Evolutionary conservation across 2,329 filamentous ascomycete species (phyloP).

Genomic region (Pseudocercospora eumusae): DNA sequence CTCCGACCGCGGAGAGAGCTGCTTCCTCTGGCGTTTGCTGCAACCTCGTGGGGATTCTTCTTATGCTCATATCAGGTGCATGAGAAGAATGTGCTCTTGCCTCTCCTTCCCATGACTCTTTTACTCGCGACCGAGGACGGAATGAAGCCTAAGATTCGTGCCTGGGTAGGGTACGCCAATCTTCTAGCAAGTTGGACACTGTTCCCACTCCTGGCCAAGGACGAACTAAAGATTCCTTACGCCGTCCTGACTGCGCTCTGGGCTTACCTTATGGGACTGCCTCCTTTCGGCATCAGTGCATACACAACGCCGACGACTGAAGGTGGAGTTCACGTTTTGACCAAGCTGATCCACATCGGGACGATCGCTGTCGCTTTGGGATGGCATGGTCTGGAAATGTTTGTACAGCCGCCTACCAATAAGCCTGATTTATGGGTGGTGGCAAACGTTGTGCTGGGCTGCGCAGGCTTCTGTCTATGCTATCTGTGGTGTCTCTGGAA

Average conservation of each 20-base stretch:
- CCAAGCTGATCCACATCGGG: conserved; percentile 68
- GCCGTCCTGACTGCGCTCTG: conserved; percentile 81
- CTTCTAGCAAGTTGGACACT: conserved; percentile 87
- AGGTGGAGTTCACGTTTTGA: conserved; percentile 30
- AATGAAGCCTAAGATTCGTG: conserved; percentile 70
- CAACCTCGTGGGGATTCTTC: conserved; percentile 95
- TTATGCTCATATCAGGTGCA: conserved; percentile 97
- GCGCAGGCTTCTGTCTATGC: conserved; percentile 79
- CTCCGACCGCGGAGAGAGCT: conserved; percentile 73
- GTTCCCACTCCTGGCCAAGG: conserved; percentile 84
- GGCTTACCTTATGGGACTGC: conserved; percentile 86
- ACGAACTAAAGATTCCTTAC: conserved; percentile 83
- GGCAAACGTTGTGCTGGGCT: conserved; percentile 81
- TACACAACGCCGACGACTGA: conserved; percentile 49
- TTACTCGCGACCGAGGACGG: conserved; percentile 78
- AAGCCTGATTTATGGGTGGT: conserved; percentile 97
- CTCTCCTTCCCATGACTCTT: conserved; percentile 89
- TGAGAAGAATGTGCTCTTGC: conserved; percentile 93
- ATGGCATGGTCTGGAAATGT: conserved; percentile 78
- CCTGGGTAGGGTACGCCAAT: conserved; percentile 97
- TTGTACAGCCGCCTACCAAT: conserved; percentile 64
- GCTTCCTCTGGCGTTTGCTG: conserved; percentile 76
- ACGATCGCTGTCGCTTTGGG: conserved; percentile 76
- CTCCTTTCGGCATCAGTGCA: conserved; percentile 70
- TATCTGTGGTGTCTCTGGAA: conserved; percentile 89